Percentiles rank a stretch among this genome's conserved stretches.
Conservation (phyloP, 495 filamentous ascomycete species). For the Polyplosphaeria fusca region DNA sequence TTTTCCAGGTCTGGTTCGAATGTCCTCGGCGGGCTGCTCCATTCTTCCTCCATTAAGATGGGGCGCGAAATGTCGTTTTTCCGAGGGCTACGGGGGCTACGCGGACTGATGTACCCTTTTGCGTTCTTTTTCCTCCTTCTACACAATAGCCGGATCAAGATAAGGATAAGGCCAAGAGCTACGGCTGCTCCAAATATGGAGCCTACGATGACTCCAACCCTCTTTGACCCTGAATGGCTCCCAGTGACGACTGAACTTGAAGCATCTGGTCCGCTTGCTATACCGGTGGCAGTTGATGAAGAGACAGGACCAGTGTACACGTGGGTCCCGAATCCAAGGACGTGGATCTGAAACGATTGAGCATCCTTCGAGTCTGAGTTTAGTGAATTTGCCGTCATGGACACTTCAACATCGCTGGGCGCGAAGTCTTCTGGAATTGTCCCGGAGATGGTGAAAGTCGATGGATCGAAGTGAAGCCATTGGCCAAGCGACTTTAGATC, state of each 20-base stretch:
- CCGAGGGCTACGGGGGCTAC: constrained; percentile 13
- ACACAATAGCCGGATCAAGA: constrained; percentile 15
- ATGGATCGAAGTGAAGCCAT: constrained; percentile 67
- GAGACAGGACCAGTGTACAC: background rate
- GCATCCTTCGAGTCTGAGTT: constrained; percentile 18
- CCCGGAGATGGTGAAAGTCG: constrained; percentile 58
- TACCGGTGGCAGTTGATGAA: too few relatives aligned
- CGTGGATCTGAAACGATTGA: constrained; percentile 31
- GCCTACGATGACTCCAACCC: constrained; percentile 6
- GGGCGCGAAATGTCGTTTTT: constrained; percentile 35
- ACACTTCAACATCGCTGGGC: constrained; percentile 31
- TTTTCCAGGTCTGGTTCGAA: constrained; percentile 35
- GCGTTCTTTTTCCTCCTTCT: constrained; percentile 16
- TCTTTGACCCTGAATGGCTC: background rate
- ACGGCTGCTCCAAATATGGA: constrained; percentile 6
- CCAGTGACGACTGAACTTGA: background rate
- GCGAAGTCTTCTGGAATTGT: constrained; percentile 53
- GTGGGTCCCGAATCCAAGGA: constrained; percentile 3
- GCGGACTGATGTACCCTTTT: constrained; percentile 23
- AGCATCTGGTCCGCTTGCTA: background rate
- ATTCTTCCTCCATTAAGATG: constrained; percentile 7
- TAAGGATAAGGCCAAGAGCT: constrained; percentile 6
- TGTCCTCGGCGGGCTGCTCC: constrained; percentile 4
- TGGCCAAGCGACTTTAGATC: constrained; percentile 50
- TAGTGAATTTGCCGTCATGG: constrained; percentile 23